Evolutionary conservation across 2,329 filamentous ascomycete genomes (phyloP), one percentile per base, ranked within the genome.

Genomic region (Monilinia vaccinii-corymbosi): DNA sequence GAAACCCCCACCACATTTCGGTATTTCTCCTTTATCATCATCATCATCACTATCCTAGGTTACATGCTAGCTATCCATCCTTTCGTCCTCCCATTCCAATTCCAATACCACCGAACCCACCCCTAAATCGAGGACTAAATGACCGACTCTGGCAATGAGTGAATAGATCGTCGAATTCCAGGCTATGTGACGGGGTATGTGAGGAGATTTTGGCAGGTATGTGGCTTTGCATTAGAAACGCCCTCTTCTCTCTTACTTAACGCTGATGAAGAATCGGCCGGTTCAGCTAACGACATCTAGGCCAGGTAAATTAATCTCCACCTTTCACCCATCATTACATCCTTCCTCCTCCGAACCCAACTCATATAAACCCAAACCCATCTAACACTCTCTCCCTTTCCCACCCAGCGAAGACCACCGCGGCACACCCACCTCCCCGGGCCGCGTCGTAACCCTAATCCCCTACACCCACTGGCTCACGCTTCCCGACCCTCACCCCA

Each of bases 1-100:
- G 92, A 99, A 97, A 74, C 93, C 94, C 60, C 94, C 94, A 63
- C 94, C 94, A 66, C 89, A 96, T 72, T 97, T 88, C 73, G 93
- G 93, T 97, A 86, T 8, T 16, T 40, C 13, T 16, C 5, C 64
- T 36, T 14, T 4, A 14, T 5, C 13, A 36, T 16, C 13, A 2
- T 14, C 32, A 9, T 34, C 32, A 34, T 34, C 32, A 34, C 13
- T 13, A n/a, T n/a, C 25, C 6, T 3, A 28, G 25, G 25, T 28
- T 28, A 28, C 25, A 28, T 28, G 25, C 25, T 28, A 6, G 25
- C 25, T 8, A 8, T 4, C 73, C 44, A 25, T n/a, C 23, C 28
- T 34, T 21, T 34, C 16, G 18, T 16, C n/a, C 36, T 13, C 13
- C n/a, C n/a, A 5, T 23, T 16, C n/a, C n/a, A n/a, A 28, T 28